Conservation (phyloP, 1,284 basidiomycete genomes). For the Naganishia sp. region DNA sequence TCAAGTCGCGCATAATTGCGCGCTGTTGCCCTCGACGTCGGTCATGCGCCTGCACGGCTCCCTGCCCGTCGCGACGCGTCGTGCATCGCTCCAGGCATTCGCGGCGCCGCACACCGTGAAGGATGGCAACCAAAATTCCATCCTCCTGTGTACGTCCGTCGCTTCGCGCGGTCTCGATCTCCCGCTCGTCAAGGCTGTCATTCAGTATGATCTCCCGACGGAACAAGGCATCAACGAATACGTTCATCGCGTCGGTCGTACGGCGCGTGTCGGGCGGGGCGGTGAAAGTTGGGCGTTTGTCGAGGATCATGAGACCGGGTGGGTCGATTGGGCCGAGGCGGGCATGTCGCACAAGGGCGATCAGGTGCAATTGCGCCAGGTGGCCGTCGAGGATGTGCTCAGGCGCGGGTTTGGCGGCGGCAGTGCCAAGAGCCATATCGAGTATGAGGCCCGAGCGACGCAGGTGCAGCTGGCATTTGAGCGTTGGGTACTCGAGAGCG, state of each 20-base stretch:
- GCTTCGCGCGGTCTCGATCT: conserved; percentile 97
- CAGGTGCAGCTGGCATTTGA: conserved; percentile 95
- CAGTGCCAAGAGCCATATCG: conserved; percentile 49
- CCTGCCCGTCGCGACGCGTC: conserved; percentile 76
- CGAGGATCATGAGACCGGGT: conserved; percentile 74
- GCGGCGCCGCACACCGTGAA: conserved; percentile 17
- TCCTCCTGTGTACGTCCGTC: conserved; percentile 93
- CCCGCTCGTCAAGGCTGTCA: conserved; percentile 87
- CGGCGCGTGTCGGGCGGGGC: conserved; percentile 85
- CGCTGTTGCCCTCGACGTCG: conserved; percentile 76
- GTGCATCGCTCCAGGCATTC: conserved; percentile 80
- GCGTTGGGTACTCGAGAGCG: conserved; percentile 79
- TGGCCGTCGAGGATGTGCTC: conserved; percentile 71
- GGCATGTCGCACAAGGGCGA: conserved; percentile 63
- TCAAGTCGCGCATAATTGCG: conserved; percentile 63
- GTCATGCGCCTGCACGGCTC: conserved; percentile 95
- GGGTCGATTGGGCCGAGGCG: conserved; percentile 82
- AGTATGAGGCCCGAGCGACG: conserved; percentile 88
- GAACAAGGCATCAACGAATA: conserved; percentile 97
- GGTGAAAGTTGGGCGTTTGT: conserved; percentile 94
- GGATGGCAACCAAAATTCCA: conserved; percentile 56
- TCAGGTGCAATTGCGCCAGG: conserved; percentile 62
- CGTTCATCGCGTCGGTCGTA: conserved; percentile 93
- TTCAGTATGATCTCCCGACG: conserved; percentile 96
- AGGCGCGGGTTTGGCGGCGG: conserved; percentile 66